These are phyloP conservation scores for Pyrenochaeta sp. DNA, from an alignment of 2,329 filamentous ascomycete species.

Conservation along the genomic window DNA sequence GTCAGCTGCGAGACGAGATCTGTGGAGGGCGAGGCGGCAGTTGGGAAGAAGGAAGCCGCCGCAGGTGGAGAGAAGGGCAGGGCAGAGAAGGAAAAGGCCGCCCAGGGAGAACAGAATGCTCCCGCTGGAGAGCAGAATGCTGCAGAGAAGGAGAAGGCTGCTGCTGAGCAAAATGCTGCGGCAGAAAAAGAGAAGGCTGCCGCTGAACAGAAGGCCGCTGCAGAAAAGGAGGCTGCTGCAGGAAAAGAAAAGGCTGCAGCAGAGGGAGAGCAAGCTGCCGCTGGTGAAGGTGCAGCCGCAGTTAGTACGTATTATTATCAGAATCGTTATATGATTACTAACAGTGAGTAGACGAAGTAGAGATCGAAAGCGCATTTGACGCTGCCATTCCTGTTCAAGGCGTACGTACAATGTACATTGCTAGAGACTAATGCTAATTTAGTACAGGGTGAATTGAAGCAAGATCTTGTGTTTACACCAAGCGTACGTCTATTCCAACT, in stretches of 20 bases:
- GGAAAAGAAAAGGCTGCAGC: not conserved
- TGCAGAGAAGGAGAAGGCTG: too few relatives aligned
- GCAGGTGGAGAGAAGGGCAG: too few relatives aligned
- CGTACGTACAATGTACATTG: not conserved
- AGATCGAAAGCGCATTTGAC: slow-evolving; percentile 18
- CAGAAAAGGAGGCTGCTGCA: slow-evolving; percentile 5
- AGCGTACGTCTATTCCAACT: slow-evolving; percentile 13
- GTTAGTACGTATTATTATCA: slow-evolving; percentile 7
- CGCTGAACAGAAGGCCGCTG: slow-evolving; percentile 1
- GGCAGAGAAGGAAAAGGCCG: too few relatives aligned
- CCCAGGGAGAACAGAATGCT: too few relatives aligned
- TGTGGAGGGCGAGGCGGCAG: not conserved
- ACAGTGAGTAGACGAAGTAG: slow-evolving; percentile 16
- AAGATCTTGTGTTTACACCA: slow-evolving; percentile 31
- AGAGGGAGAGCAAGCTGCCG: not conserved
- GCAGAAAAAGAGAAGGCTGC: not conserved
- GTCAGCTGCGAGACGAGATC: not conserved
- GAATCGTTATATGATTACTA: not conserved
- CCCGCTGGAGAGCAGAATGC: too few relatives aligned
- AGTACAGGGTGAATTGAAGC: slow-evolving; percentile 27
- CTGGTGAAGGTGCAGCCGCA: slow-evolving; percentile 10
- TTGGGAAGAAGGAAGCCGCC: not conserved
- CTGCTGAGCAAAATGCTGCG: too few relatives aligned
- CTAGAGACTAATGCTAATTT: not conserved
- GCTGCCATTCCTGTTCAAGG: slow-evolving; percentile 14